Percentiles rank a stretch among this genome's conserved stretches.
Conservation (phyloP, 441 rosid genomes). For the Eruca vesicaria region DNA sequence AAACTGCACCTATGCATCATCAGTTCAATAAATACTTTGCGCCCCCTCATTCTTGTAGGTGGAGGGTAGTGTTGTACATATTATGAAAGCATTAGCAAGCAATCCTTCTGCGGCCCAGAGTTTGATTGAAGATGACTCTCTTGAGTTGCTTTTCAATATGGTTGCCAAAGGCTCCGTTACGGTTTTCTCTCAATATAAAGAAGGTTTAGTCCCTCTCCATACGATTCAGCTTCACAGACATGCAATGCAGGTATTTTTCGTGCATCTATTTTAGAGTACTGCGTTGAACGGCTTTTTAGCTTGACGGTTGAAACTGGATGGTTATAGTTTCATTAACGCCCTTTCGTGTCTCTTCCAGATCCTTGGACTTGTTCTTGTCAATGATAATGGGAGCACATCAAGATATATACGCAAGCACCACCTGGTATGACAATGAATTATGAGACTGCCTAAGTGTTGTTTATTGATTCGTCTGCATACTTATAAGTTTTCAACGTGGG, state of each 20-base stretch:
- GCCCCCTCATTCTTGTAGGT: slow-evolving; percentile 52
- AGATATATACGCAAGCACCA: slow-evolving; percentile 89
- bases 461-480: slow-evolving; percentile 10
- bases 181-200: slow-evolving; percentile 67
- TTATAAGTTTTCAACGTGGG: not conserved
- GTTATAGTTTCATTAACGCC: slow-evolving; percentile 21
- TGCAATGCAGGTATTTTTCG: slow-evolving; percentile 84
- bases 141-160: slow-evolving; percentile 83
- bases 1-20: slow-evolving; percentile 10
- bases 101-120: slow-evolving; percentile 97
- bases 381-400: slow-evolving; percentile 96
- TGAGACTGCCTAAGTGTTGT: slow-evolving; percentile 26
- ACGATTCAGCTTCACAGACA: slow-evolving; percentile 96
- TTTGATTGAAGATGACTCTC: slow-evolving; percentile 96
- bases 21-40: not conserved
- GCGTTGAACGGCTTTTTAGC: not conserved
- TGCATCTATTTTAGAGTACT: slow-evolving; percentile 16
- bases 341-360: slow-evolving; percentile 53
- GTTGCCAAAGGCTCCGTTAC: slow-evolving; percentile 82
- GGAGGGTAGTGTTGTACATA: slow-evolving; percentile 93
- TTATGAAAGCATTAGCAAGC: slow-evolving; percentile 96
- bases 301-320: slow-evolving; percentile 10
- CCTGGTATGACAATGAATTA: slow-evolving; percentile 61
- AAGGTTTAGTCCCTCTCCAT: slow-evolving; percentile 86
- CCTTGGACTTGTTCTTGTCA: slow-evolving; percentile 91